Evolutionary conservation across 495 filamentous ascomycete species (phyloP).

Genomic region (Podospora fimiseda): DNA sequence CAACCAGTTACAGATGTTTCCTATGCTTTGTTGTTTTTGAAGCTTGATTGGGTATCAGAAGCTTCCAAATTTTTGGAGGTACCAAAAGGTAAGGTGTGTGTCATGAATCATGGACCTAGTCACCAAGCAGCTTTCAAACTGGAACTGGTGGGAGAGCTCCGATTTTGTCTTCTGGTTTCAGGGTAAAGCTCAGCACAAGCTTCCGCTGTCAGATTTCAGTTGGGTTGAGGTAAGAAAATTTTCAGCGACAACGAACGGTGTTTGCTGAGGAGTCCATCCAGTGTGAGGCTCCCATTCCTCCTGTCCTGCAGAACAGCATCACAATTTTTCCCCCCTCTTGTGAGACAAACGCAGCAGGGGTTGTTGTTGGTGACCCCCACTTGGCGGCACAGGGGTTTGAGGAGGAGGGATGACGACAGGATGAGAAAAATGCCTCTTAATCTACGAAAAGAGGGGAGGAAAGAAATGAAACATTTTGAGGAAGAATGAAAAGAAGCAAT

Average conservation of each 20-base stretch:
- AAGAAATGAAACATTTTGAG: neutral
- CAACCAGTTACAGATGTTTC: too few relatives aligned
- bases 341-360: too few relatives aligned
- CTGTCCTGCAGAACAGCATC: too few relatives aligned
- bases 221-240: conserved; percentile 21
- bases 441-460: neutral
- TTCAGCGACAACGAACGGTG: conserved; percentile 25
- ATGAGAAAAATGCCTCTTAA: conserved; percentile 22
- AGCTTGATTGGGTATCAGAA: neutral
- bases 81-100: too few relatives aligned
- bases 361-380: conserved; percentile 7
- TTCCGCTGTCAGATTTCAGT: conserved; percentile 7
- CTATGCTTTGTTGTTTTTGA: too few relatives aligned
- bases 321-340: neutral
- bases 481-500: too few relatives aligned
- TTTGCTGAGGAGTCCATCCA: conserved; percentile 31
- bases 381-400: conserved; percentile 12
- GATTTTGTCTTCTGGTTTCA: too few relatives aligned
- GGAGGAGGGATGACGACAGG: conserved; percentile 17
- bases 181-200: conserved; percentile 7
- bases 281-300: too few relatives aligned
- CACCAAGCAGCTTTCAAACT: too few relatives aligned
- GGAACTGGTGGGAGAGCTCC: too few relatives aligned
- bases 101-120: conserved; percentile 6
- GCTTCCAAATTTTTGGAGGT: conserved; percentile 14